A percentile compares a stretch with the other conserved stretches of the same genome.
These are phyloP conservation scores for Linnemannia schmuckeri DNA, from an alignment of 192 early-diverging fungal genomes.

Conservation along the genomic window DNA sequence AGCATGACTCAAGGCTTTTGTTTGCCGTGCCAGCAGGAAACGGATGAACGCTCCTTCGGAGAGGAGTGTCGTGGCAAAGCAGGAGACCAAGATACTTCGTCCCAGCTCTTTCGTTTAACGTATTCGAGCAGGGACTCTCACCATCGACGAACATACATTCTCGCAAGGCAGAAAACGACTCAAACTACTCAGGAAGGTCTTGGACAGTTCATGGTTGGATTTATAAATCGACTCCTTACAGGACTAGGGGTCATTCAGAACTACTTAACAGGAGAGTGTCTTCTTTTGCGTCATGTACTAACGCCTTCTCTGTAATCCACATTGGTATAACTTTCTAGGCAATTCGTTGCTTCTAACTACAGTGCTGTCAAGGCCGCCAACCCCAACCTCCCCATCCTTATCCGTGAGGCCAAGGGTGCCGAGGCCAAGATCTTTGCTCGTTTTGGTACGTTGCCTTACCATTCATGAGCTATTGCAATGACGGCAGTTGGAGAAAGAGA, in stretches of 20 bases:
- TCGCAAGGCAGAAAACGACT: neutral
- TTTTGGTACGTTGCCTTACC: constrained; percentile 72
- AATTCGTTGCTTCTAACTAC: constrained; percentile 89
- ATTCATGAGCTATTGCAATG: neutral
- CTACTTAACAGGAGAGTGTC: neutral
- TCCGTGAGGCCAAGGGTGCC: constrained; percentile 88
- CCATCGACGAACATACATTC: neutral
- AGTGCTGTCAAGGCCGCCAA: constrained; percentile 85
- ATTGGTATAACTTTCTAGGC: constrained; percentile 63
- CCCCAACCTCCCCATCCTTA: constrained; percentile 89
- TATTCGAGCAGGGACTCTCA: neutral
- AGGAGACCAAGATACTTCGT: no score
- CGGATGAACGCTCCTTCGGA: no score
- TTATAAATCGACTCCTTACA: neutral
- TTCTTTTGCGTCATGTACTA: neutral
- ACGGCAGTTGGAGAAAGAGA: neutral
- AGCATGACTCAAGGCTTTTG: no score
- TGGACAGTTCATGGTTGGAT: neutral
- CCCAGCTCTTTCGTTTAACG: no score
- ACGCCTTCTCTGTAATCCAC: neutral
- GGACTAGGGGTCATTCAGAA: neutral
- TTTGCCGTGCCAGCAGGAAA: no score
- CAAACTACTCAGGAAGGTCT: neutral
- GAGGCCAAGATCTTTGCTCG: constrained; percentile 92
- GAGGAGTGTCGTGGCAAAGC: no score